These are phyloP conservation scores for Paragyromitra xinjiangensis DNA, from an alignment of 495 filamentous ascomycete genomes.

Conservation along the genomic window DNA sequence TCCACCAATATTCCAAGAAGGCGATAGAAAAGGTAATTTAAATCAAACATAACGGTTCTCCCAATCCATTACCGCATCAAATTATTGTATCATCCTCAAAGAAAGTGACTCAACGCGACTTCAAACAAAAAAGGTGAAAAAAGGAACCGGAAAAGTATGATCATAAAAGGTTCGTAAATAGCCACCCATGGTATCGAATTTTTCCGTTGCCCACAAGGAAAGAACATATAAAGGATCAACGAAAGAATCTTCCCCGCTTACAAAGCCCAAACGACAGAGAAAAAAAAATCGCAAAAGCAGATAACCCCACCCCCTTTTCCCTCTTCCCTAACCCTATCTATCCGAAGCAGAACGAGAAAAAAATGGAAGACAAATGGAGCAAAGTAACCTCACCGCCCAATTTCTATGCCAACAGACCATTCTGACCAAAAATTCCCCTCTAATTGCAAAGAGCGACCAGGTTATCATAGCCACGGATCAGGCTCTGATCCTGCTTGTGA, in stretches of 20 bases:
- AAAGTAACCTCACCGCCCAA: slow-evolving; percentile 39
- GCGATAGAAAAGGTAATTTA: not conserved
- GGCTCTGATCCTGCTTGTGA: slow-evolving; percentile 62
- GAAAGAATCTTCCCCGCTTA: slow-evolving; percentile 20
- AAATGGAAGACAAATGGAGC: slow-evolving; percentile 32
- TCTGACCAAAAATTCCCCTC: not conserved
- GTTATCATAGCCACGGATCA: slow-evolving; percentile 54
- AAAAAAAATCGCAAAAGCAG: slow-evolving; percentile 35
- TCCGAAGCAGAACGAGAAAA: slow-evolving; percentile 17
- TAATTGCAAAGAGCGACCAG: slow-evolving; percentile 41
- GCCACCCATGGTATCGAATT: slow-evolving; percentile 6
- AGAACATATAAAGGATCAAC: slow-evolving; percentile 13
- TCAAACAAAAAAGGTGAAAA: slow-evolving; percentile 11
- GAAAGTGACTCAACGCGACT: slow-evolving; percentile 20
- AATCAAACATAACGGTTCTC: not conserved
- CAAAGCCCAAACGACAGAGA: slow-evolving; percentile 15
- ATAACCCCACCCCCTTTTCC: slow-evolving; percentile 24
- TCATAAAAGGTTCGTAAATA: slow-evolving; percentile 4
- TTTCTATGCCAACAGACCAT: slow-evolving; percentile 27
- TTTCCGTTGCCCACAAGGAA: slow-evolving; percentile 9
- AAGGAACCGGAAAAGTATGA: not conserved
- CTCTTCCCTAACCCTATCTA: slow-evolving; percentile 37
- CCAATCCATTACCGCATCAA: slow-evolving; percentile 18
- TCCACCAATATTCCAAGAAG: not conserved
- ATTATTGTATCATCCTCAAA: slow-evolving; percentile 29